These are phyloP conservation scores for Yamadazyma blattariae DNA, from an alignment of 1,139 yeast species.

Conservation along the genomic window DNA sequence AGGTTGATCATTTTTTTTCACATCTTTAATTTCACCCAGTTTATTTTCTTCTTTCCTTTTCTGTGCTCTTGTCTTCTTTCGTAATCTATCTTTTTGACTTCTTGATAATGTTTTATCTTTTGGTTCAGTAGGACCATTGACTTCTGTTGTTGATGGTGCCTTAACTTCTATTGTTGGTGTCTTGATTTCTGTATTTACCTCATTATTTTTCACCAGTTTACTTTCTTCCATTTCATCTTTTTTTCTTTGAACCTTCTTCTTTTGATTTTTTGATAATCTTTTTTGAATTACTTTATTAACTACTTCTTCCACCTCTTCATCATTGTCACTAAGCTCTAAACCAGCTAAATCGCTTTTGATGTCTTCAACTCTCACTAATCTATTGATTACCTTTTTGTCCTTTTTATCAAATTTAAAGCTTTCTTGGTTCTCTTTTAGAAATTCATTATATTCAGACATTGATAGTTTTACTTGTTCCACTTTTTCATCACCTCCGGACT, in stretches of 20 bases:
- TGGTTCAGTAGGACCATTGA: neutral
- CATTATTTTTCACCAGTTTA: neutral
- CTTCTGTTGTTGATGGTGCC: neutral
- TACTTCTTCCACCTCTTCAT: too few relatives aligned
- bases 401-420: slow-evolving; percentile 4
- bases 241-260: neutral
- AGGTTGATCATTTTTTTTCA: too few relatives aligned
- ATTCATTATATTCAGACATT: too few relatives aligned
- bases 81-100: slow-evolving; percentile 1
- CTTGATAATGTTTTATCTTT: neutral
- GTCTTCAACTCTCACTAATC: slow-evolving; percentile 6
- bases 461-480: too few relatives aligned
- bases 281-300: slow-evolving; percentile 8
- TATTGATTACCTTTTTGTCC: slow-evolving; percentile 3
- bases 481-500: too few relatives aligned
- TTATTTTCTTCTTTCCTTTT: too few relatives aligned
- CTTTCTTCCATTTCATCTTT: neutral
- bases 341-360: slow-evolving; percentile 21
- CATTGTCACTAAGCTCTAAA: slow-evolving; percentile 22
- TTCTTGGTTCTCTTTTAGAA: neutral
- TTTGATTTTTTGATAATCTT: neutral
- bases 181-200: neutral
- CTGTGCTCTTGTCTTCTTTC: too few relatives aligned
- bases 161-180: too few relatives aligned
- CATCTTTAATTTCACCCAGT: too few relatives aligned